These are phyloP conservation scores for Tricholoma bakamatsutake DNA, from an alignment of 768 basidiomycete species.

Conservation along the genomic window DNA sequence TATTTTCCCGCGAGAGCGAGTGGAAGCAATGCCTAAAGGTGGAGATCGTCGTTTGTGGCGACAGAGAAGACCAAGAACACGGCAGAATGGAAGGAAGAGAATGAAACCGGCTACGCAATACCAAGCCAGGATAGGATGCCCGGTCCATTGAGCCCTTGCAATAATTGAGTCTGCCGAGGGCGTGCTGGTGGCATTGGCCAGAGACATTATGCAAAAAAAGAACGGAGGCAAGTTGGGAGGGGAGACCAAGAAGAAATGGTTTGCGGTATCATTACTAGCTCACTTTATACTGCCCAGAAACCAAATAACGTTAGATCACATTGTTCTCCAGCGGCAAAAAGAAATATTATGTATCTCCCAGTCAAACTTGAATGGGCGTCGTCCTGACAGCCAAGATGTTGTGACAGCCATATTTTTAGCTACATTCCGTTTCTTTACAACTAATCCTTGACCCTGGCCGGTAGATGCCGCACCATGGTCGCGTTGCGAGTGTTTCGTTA, in stretches of 20 bases:
- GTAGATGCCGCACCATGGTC: too few relatives aligned
- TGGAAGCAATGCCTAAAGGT: neutral
- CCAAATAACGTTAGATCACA: too few relatives aligned
- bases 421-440: too few relatives aligned
- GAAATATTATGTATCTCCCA: too few relatives aligned
- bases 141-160: neutral
- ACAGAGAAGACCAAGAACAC: neutral
- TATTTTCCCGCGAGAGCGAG: neutral
- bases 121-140: slow-evolving; percentile 13
- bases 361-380: too few relatives aligned
- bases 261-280: too few relatives aligned
- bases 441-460: too few relatives aligned
- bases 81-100: slow-evolving; percentile 7
- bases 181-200: neutral
- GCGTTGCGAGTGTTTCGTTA: too few relatives aligned
- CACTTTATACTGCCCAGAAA: too few relatives aligned
- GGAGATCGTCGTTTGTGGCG: neutral
- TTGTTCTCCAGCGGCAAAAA: too few relatives aligned
- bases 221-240: neutral
- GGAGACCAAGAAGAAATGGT: neutral
- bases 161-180: neutral
- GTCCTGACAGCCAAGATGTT: too few relatives aligned
- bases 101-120: slow-evolving; percentile 15
- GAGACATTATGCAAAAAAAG: neutral
- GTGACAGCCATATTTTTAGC: too few relatives aligned